Base-by-base conservation (phyloP, 257 asterid genomes). In the Eucommia ulmoides region DNA sequence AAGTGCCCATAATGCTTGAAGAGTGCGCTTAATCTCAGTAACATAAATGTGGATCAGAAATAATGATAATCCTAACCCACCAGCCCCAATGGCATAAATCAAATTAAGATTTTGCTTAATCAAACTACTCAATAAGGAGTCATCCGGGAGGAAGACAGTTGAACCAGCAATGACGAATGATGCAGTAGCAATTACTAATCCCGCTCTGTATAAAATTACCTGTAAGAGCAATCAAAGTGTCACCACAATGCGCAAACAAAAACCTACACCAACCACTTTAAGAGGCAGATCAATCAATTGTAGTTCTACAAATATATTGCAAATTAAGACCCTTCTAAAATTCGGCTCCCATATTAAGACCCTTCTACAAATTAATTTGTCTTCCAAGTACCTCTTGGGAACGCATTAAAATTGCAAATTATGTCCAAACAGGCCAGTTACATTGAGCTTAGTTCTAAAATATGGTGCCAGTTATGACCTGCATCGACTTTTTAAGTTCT, bases 21-120 rank as follows among this genome's bases (percentile, higher is more conserved):
- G 83, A 20, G 93, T 24, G 53, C 89, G 88, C 71, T 89, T 89
- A 51, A 89, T 85, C 68, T 85, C 88, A 46, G 96, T 70, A n/a
- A 86, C 93, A 49, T 89, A 89, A 17, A 89, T 85, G 74, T 89
- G 98, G 56, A 89, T 89, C 54, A 86, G 66, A 63, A 23, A 80
- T 64, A 83, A 69, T 46, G 96, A 80, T 54, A 80, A 38, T 5
- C 94, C 96, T 63, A 83, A 66, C 51, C 98, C 98, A 60, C 78
- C 65, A 45, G 82, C 84, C 55, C 96, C 98, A 20, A 83, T 23
- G 0, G 71, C 67, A 38, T 76, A 82, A 12, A 84, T 48, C 56
- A 84, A 44, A 53, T 77, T 74, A 5, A 75, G 61, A 59, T 77
- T 74, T 18, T 53, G 62, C 61, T 62, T 50, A 24, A 82, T 51